A percentile compares a stretch with the other conserved stretches of the same genome.
Conservation (phyloP, 306 rosid species). For the Medicago arabica region DNA sequence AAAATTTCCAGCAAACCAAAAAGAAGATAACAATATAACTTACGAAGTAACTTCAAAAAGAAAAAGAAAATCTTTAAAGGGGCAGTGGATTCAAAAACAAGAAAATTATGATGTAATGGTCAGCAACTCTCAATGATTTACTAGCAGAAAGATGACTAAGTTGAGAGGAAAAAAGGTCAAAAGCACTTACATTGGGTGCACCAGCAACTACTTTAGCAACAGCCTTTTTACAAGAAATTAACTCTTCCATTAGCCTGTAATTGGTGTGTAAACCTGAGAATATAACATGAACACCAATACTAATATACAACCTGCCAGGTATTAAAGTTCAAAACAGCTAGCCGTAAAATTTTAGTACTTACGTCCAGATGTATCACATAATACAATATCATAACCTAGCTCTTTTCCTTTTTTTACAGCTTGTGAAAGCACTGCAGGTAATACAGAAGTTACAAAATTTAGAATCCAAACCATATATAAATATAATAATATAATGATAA, state of each 20-base stretch:
- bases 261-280: conserved; percentile 94
- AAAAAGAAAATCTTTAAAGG: not conserved
- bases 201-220: conserved; percentile 79
- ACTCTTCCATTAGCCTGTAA: conserved; percentile 95
- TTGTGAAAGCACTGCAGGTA: conserved; percentile 83
- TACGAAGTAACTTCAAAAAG: conserved; percentile 1
- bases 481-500: not conserved
- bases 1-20: conserved; percentile 18
- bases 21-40: conserved; percentile 5
- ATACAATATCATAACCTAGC: conserved; percentile 79
- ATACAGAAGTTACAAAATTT: conserved; percentile 54
- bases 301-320: conserved; percentile 29
- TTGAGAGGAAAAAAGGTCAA: conserved; percentile 7
- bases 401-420: conserved; percentile 93
- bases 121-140: conserved; percentile 28
- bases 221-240: conserved; percentile 92
- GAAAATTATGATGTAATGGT: not conserved
- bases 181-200: conserved; percentile 83
- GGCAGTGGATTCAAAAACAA: conserved; percentile 16
- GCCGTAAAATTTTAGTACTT: conserved; percentile 48
- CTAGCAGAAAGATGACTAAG: conserved; percentile 30
- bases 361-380: conserved; percentile 98
- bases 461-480: conserved; percentile 37
- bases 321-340: conserved; percentile 36
- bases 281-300: conserved; percentile 26